Percentiles rank a stretch among this genome's conserved stretches.
Conservation (phyloP, 1,284 basidiomycete genomes). For the Irpex sp. region DNA sequence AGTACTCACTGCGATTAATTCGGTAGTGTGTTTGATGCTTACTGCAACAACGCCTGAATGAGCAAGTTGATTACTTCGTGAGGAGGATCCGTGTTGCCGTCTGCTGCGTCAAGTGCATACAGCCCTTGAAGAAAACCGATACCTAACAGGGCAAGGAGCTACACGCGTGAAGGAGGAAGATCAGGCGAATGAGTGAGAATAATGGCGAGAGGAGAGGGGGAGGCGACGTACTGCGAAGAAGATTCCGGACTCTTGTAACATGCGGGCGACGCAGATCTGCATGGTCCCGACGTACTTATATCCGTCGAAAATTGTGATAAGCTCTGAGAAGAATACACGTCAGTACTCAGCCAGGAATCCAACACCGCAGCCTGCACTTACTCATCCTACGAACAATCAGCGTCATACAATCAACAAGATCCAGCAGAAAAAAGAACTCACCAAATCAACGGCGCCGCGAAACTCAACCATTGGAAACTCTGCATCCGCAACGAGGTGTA, state of each 20-base stretch:
- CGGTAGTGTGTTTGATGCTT: constrained; percentile 15
- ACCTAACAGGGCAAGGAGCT: constrained; percentile 79
- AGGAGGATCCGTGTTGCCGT: constrained; percentile 66
- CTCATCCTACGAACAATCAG: constrained; percentile 60
- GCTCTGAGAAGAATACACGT: constrained; percentile 40
- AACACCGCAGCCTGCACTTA: constrained; percentile 33
- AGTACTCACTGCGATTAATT: not conserved
- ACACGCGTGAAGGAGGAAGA: constrained; percentile 6
- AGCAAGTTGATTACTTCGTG: constrained; percentile 64
- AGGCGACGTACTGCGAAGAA: constrained; percentile 72
- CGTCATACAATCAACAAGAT: not conserved
- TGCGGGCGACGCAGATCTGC: constrained; percentile 84
- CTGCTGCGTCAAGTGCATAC: constrained; percentile 88
- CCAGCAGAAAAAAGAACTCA: constrained; percentile 30
- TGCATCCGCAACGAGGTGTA: constrained; percentile 47
- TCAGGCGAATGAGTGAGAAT: constrained; percentile 12
- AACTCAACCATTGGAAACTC: constrained; percentile 87
- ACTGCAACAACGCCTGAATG: constrained; percentile 82
- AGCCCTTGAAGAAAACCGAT: constrained; percentile 85
- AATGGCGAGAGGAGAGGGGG: not conserved
- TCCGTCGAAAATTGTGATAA: constrained; percentile 78
- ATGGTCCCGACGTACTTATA: constrained; percentile 85
- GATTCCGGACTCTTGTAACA: constrained; percentile 90
- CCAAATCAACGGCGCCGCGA: constrained; percentile 86
- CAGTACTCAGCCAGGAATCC: not conserved